A percentile compares a stretch with the other conserved stretches of the same genome.
Conservation (phyloP, 176 grass and related monocot genomes). For the Panicum miliaceum region DNA sequence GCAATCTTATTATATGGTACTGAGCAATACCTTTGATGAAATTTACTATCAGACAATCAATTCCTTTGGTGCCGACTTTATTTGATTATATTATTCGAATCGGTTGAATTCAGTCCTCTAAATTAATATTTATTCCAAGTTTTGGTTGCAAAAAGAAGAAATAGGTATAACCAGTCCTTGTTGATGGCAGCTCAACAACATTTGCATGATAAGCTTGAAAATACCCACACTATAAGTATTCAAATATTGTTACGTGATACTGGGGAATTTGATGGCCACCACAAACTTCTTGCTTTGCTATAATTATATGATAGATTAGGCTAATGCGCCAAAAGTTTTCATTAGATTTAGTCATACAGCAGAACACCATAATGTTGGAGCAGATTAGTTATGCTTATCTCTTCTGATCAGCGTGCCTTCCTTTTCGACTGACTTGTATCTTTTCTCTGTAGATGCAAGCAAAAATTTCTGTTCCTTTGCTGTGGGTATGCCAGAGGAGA, state of each 20-base stretch:
- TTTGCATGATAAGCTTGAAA: conserved; percentile 27
- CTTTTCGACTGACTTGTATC: conserved; percentile 42
- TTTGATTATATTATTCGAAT: conserved; percentile 22
- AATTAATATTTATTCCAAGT: neutral
- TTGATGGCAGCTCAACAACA: neutral
- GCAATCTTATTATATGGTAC: neutral
- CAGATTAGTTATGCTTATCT: neutral
- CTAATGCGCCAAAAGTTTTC: neutral
- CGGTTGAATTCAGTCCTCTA: neutral
- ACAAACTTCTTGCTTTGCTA: neutral
- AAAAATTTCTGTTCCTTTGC: conserved; percentile 84
- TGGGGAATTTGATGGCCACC: conserved; percentile 16
- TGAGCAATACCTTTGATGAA: neutral
- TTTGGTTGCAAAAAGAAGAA: conserved; percentile 11
- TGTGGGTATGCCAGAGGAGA: conserved; percentile 68
- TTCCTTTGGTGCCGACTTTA: conserved; percentile 5
- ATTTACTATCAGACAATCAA: neutral
- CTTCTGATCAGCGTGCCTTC: neutral
- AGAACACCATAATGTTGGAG: neutral
- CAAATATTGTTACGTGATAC: neutral
- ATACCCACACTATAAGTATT: neutral
- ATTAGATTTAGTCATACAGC: conserved; percentile 20
- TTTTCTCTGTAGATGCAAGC: conserved; percentile 66
- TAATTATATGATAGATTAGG: conserved; percentile 6
- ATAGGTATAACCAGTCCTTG: neutral